Evolutionary conservation across 805 yeast genomes (phyloP).

Genomic region (Sugiyamaella smithiae): DNA sequence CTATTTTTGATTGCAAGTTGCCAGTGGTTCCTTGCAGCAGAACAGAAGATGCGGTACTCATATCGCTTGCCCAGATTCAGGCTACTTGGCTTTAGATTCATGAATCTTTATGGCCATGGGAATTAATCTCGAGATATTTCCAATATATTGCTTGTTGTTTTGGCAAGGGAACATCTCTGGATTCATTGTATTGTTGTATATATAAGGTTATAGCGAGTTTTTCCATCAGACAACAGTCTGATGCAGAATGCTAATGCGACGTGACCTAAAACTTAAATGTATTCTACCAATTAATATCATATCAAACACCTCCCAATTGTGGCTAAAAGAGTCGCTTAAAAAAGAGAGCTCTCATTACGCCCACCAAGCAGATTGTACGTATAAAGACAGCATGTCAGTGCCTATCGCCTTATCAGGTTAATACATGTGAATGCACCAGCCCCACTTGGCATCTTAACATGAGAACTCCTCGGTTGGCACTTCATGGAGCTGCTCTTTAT

Average conservation of each 20-base stretch:
- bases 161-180: background rate
- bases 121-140: too few relatives aligned
- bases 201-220: background rate
- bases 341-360: too few relatives aligned
- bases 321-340: too few relatives aligned
- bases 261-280: too few relatives aligned
- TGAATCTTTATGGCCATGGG: too few relatives aligned
- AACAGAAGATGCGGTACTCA: slow-evolving; percentile 68
- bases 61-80: slow-evolving; percentile 26
- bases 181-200: background rate
- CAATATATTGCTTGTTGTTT: background rate
- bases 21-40: slow-evolving; percentile 54
- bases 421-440: background rate
- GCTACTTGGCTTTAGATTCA: background rate
- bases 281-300: too few relatives aligned
- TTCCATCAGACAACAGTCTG: too few relatives aligned
- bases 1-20: slow-evolving; percentile 66
- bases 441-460: background rate
- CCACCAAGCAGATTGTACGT: too few relatives aligned
- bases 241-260: too few relatives aligned
- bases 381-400: too few relatives aligned
- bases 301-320: too few relatives aligned
- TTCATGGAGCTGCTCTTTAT: slow-evolving; percentile 12
- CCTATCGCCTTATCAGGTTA: background rate
- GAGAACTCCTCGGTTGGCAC: slow-evolving; percentile 10